Evolutionary conservation across 768 basidiomycete genomes (phyloP).

Genomic region (Xanthoconium stramineum): DNA sequence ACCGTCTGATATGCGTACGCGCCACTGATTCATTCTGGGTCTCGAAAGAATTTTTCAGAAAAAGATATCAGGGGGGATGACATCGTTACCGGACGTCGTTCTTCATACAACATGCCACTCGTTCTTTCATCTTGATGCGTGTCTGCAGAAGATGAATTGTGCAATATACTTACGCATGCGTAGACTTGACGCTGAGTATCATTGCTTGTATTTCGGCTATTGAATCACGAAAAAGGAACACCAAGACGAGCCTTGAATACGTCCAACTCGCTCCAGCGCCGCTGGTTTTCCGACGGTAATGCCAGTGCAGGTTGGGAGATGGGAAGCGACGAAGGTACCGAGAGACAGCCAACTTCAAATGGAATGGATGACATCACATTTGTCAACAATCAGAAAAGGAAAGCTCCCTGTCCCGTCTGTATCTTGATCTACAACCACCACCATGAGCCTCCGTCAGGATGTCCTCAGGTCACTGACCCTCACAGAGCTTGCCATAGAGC

Average conservation of each 20-base stretch:
- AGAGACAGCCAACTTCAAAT: too few relatives aligned
- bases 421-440: neutral
- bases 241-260: too few relatives aligned
- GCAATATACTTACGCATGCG: constrained; percentile 65
- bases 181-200: constrained; percentile 89
- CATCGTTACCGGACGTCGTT: constrained; percentile 60
- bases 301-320: too few relatives aligned
- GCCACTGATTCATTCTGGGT: constrained; percentile 74
- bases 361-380: too few relatives aligned
- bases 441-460: constrained; percentile 68
- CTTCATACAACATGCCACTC: constrained; percentile 92
- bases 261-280: too few relatives aligned
- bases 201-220: constrained; percentile 42
- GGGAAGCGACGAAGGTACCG: too few relatives aligned
- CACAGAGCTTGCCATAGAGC: constrained; percentile 30
- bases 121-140: constrained; percentile 42
- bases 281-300: too few relatives aligned
- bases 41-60: constrained; percentile 38
- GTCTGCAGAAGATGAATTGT: neutral
- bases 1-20: constrained; percentile 89
- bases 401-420: too few relatives aligned
- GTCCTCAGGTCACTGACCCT: constrained; percentile 57
- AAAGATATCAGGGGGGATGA: neutral
- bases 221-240: neutral
- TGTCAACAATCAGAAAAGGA: neutral